phyloP scores from a whole-genome alignment of 2,329 filamentous ascomycete species.

The Claviceps pazoutovae region DNA sequence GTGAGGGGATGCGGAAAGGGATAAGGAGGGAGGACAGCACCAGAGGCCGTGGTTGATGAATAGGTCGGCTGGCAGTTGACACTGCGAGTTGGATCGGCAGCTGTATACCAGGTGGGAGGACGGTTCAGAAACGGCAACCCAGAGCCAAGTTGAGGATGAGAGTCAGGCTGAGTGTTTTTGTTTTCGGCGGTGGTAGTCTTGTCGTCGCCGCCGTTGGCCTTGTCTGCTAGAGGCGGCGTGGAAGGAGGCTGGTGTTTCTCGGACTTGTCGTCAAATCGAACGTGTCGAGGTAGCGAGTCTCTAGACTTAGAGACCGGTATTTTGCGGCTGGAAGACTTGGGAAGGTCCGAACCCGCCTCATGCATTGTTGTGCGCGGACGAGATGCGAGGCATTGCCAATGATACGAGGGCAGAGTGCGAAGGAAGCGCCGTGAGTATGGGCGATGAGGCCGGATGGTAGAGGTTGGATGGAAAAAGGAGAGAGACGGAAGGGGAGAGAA shows the following conservation, averaged over 20 bases:
- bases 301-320: slow-evolving; percentile 14
- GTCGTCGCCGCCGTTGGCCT: background rate
- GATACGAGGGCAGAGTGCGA: background rate
- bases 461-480: background rate
- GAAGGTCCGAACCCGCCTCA: slow-evolving; percentile 11
- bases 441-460: background rate
- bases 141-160: slow-evolving; percentile 8
- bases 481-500: background rate
- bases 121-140: slow-evolving; percentile 9
- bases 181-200: background rate
- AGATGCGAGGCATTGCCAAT: slow-evolving; percentile 1
- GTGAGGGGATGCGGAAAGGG: slow-evolving; percentile 4
- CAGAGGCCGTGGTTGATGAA: background rate
- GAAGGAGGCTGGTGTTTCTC: background rate
- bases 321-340: slow-evolving; percentile 17
- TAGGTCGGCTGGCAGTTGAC: slow-evolving; percentile 5
- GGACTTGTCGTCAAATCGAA: slow-evolving; percentile 14
- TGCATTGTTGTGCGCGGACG: slow-evolving; percentile 11
- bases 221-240: background rate
- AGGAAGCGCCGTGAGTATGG: background rate
- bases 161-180: slow-evolving; percentile 5
- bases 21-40: background rate
- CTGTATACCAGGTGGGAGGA: slow-evolving; percentile 18
- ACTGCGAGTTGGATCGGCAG: slow-evolving; percentile 21
- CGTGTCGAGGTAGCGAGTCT: slow-evolving; percentile 18